Base-by-base conservation (phyloP, 2,329 filamentous ascomycete genomes). In the Fusarium sp. region DNA sequence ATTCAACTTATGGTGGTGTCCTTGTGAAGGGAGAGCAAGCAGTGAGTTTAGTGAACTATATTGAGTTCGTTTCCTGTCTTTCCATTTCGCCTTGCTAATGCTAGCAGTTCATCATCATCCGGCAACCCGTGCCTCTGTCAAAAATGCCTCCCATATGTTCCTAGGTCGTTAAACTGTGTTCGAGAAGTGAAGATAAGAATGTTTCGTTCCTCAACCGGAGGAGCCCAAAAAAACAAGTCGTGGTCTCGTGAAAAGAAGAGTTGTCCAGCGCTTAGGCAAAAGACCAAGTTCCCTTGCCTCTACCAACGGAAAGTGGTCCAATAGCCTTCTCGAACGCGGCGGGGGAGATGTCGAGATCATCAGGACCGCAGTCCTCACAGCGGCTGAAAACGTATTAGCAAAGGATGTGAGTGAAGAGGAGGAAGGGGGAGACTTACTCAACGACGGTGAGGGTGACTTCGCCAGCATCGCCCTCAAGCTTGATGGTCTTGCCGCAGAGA, bases 401-500 rank as follows among this genome's bases (percentile, higher is more conserved):
- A 33, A 10, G 33, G 26, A 18, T 3, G 4, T 35, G 10, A 49
- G 24, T 29, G 18, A 7, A 16, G 1, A 23, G 4, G 7, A 6
- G 8, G 23, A 4, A 7, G 16, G 33, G 8, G n/a, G 13, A 5
- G 13, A 37, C 47, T 37, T 56, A 63, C 59, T 93, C 91, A 8
- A 93, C 90, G 9, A 93, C 88, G 21, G 80, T 89, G 26, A 92
- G 84, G 68, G 89, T 87, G 15, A 89, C 83, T 39, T 84, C 66
- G 42, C 70, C 72, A 48, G 68, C 77, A 33, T 80, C 80, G 59
- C 89, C 81, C 46, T 79, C 82, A 28, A 92, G 85, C 26, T 90
- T 83, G n/a, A 96, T 86, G 76, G 84, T 88, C 73, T 83, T 82
- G 4, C 89, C 90, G 73, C 93, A 95, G 2, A 80, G 76, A 6